phyloP scores from a whole-genome alignment of 495 filamentous ascomycete species.

The Aspergillus funiculosus region DNA sequence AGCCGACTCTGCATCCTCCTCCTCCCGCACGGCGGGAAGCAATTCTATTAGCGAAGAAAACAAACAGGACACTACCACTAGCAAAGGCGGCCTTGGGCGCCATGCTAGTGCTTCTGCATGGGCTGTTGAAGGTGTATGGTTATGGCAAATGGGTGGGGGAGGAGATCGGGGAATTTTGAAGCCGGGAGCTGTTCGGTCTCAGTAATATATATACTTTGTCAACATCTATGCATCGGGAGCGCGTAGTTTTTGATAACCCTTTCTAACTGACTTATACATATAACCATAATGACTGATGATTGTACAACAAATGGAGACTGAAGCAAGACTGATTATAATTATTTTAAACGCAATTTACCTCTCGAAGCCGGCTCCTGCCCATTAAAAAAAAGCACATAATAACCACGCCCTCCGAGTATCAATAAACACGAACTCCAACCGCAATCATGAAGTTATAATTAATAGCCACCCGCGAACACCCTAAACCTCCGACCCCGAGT shows the following conservation, averaged over 20 bases:
- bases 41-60: not conserved
- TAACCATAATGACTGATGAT: too few species aligned
- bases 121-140: constrained; percentile 87
- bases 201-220: constrained; percentile 14
- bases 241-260: too few species aligned
- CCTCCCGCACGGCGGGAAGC: constrained; percentile 3
- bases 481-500: not conserved
- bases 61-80: constrained; percentile 15
- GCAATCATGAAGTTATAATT: too few species aligned
- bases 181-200: constrained; percentile 29
- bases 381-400: too few species aligned
- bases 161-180: constrained; percentile 42
- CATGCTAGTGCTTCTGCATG: constrained; percentile 66
- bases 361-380: too few species aligned
- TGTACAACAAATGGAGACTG: too few species aligned
- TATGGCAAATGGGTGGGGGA: constrained; percentile 78
- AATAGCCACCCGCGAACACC: not conserved
- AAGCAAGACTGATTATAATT: too few species aligned
- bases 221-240: too few species aligned
- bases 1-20: constrained; percentile 34
- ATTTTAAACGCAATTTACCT: too few species aligned
- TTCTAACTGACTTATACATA: too few species aligned
- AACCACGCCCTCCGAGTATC: too few species aligned
- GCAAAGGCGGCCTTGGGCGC: constrained; percentile 29
- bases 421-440: too few species aligned